Conservation (phyloP, 2,329 filamentous ascomycete species). For the Hypoxylon rubiginosum region DNA sequence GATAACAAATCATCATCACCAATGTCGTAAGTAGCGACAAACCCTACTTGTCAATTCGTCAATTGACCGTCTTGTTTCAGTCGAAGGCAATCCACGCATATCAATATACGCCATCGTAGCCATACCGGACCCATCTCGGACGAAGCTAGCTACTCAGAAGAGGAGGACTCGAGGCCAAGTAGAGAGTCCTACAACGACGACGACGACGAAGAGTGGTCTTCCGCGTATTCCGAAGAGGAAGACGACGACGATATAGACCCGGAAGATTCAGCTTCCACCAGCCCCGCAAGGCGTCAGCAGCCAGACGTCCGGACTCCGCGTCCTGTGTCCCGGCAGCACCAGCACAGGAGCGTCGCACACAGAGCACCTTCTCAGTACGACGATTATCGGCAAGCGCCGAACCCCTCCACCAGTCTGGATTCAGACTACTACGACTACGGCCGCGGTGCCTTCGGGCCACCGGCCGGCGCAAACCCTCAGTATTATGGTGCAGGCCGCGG, state of each 20-base stretch:
- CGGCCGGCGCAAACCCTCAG: slow-evolving; percentile 31
- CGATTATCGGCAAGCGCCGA: slow-evolving; percentile 44
- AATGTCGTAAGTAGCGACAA: slow-evolving; percentile 60
- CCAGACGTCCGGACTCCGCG: slow-evolving; percentile 53
- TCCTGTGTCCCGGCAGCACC: slow-evolving; percentile 56
- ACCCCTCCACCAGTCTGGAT: slow-evolving; percentile 72
- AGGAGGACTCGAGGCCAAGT: slow-evolving; percentile 33
- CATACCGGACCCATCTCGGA: slow-evolving; percentile 37
- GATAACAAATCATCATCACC: slow-evolving; percentile 52
- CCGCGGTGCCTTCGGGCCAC: slow-evolving; percentile 51
- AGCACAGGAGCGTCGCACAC: slow-evolving; percentile 52
- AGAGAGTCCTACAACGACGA: slow-evolving; percentile 45
- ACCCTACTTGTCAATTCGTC: slow-evolving; percentile 32
- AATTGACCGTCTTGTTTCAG: slow-evolving; percentile 36
- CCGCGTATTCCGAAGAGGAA: slow-evolving; percentile 52
- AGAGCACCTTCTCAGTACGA: slow-evolving; percentile 46
- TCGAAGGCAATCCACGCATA: slow-evolving; percentile 32
- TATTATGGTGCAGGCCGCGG: slow-evolving; percentile 54
- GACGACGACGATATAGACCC: slow-evolving; percentile 67
- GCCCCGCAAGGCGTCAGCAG: slow-evolving; percentile 50
- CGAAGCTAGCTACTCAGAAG: slow-evolving; percentile 41
- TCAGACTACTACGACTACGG: slow-evolving; percentile 72
- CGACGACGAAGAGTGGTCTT: slow-evolving; percentile 46
- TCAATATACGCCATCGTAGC: slow-evolving; percentile 38
- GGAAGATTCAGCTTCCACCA: slow-evolving; percentile 70